Evolutionary conservation across 139 green algal genomes (phyloP).

Genomic region (Chlorella sp.): DNA sequence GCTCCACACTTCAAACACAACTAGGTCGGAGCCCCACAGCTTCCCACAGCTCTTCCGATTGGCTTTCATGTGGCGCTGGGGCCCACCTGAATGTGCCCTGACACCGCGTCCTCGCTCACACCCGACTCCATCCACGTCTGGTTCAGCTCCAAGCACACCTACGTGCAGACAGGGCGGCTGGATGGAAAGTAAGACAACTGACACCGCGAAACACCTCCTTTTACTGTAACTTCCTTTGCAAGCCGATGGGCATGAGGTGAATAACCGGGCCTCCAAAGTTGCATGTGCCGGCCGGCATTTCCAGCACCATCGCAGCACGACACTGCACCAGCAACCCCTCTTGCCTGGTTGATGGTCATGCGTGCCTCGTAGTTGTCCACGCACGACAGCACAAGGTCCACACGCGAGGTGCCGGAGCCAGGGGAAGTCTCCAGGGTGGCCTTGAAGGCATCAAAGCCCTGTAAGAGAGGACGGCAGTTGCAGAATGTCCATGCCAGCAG

Average conservation of each 20-base stretch:
- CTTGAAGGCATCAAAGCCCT: conserved; percentile 23
- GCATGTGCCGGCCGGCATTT: no score
- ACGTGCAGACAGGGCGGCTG: neutral
- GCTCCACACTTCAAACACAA: no score
- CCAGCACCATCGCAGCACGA: no score
- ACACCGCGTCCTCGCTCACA: conserved; percentile 96
- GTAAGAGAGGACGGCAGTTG: no score
- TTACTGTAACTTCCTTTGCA: no score
- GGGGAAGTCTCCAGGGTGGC: conserved; percentile 2
- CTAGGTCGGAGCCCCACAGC: no score
- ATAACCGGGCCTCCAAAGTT: no score
- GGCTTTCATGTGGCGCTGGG: neutral
- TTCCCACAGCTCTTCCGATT: neutral
- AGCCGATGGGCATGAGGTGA: no score
- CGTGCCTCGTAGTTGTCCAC: conserved; percentile 99
- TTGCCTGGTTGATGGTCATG: conserved; percentile 98
- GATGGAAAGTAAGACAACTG: neutral
- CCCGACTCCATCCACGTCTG: conserved; percentile 98
- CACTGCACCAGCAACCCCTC: neutral
- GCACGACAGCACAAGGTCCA: conserved; percentile 95
- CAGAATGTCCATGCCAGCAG: no score
- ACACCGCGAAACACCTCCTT: no score
- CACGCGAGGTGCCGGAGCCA: conserved; percentile 49
- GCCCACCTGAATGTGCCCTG: conserved; percentile 90
- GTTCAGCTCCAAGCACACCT: conserved; percentile 94